A percentile compares a stretch with the other conserved stretches of the same genome.
These are phyloP conservation scores for Umbelopsis isabellina DNA, from an alignment of 192 early-diverging fungal genomes.

Conservation along the genomic window DNA sequence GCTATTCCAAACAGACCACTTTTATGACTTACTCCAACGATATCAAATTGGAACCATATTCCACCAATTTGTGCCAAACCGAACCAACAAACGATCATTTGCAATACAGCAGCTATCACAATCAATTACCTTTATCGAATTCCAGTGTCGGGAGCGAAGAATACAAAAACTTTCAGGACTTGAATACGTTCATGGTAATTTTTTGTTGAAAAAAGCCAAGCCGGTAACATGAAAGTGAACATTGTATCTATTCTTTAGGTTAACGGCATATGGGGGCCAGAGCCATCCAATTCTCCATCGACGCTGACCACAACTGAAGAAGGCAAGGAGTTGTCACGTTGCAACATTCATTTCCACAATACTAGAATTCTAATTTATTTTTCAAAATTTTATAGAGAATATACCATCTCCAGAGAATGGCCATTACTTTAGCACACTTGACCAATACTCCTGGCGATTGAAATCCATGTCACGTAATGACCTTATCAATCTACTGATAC, in stretches of 20 bases:
- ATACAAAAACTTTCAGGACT: background rate
- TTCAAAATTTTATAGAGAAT: background rate
- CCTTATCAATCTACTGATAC: constrained; percentile 7
- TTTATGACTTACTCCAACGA: no score
- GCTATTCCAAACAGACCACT: no score
- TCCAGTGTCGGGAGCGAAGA: background rate
- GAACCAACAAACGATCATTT: background rate
- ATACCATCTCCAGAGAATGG: background rate
- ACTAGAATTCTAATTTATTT: background rate
- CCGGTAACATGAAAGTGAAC: background rate
- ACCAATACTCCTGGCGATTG: constrained; percentile 5
- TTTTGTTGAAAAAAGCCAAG: background rate
- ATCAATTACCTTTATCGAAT: background rate
- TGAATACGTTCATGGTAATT: constrained; percentile 1
- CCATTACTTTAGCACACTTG: background rate
- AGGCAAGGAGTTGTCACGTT: background rate
- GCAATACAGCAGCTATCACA: background rate
- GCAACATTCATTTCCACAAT: background rate
- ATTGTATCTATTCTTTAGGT: background rate
- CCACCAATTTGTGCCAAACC: no score
- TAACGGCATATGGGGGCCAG: background rate
- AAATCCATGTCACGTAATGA: constrained; percentile 9
- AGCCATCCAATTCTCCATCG: background rate
- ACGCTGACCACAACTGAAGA: constrained; percentile 1
- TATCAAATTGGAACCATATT: no score